phyloP scores from a whole-genome alignment of 2,329 filamentous ascomycete genomes.

The Diplodia intermedia region DNA sequence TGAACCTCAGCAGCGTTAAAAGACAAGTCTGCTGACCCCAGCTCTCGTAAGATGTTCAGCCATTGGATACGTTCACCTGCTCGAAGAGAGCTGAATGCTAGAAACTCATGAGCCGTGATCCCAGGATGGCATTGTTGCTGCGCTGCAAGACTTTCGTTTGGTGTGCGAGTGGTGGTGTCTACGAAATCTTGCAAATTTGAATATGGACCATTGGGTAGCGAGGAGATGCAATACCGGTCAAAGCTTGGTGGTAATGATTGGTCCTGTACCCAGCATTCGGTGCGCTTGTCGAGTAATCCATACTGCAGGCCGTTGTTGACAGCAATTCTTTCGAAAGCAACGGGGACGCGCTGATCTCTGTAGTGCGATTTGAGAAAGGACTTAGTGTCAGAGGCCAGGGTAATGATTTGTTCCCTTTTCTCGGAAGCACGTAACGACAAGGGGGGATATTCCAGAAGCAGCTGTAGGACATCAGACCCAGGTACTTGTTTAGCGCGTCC shows the following conservation, averaged over 20 bases:
- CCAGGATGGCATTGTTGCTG: conserved; percentile 9
- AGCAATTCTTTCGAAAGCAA: conserved; percentile 46
- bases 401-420: not conserved
- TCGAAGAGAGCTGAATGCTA: conserved; percentile 26
- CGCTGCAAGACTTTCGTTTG: conserved; percentile 26
- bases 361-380: conserved; percentile 42
- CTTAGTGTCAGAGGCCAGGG: conserved; percentile 8
- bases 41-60: conserved; percentile 31
- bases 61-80: conserved; percentile 31
- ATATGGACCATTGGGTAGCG: conserved; percentile 15
- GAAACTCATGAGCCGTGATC: conserved; percentile 21
- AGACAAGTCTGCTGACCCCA: conserved; percentile 9
- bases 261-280: not conserved
- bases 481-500: not conserved
- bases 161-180: not conserved
- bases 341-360: conserved; percentile 34
- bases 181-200: conserved; percentile 7
- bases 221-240: not conserved
- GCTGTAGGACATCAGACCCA: not conserved
- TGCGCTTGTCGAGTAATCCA: conserved; percentile 35
- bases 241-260: not conserved
- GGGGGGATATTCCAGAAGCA: not conserved
- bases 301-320: conserved; percentile 54
- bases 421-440: not conserved
- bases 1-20: conserved; percentile 12